Evolutionary conservation across 805 yeast genomes (phyloP).

Genomic region (Ogataea philodendri): DNA sequence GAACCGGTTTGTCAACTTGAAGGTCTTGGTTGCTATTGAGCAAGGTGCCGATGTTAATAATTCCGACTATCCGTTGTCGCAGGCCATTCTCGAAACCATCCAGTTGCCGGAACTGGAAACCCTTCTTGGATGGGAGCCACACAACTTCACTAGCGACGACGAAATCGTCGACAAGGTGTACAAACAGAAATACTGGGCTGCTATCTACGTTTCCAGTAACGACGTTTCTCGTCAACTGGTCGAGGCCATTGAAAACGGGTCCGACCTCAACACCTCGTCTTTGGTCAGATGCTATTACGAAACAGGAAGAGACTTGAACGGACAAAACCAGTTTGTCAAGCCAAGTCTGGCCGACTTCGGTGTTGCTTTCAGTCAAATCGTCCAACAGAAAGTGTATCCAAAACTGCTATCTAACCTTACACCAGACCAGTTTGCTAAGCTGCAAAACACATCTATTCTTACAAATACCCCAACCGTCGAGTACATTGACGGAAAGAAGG

Average conservation of each 20-base stretch:
- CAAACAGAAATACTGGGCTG: conserved; percentile 61
- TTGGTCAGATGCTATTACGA: conserved; percentile 43
- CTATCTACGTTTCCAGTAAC: conserved; percentile 50
- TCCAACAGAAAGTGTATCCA: conserved; percentile 25
- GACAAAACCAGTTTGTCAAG: conserved; percentile 44
- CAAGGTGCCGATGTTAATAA: conserved; percentile 27
- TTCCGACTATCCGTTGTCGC: conserved; percentile 31
- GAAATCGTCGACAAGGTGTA: conserved; percentile 46
- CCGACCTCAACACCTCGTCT: conserved; percentile 28
- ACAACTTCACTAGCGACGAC: conserved; percentile 30
- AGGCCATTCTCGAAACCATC: conserved; percentile 26
- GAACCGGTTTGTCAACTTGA: conserved; percentile 34
- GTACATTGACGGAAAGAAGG: conserved; percentile 49
- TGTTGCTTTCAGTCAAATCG: conserved; percentile 21
- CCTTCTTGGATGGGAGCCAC: conserved; percentile 39
- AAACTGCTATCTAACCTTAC: conserved; percentile 30
- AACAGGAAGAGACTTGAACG: conserved; percentile 60
- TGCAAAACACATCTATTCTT: conserved; percentile 23
- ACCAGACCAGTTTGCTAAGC: conserved; percentile 23
- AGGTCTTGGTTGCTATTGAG: conserved; percentile 40
- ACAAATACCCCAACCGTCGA: conserved; percentile 23
- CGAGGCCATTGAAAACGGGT: conserved; percentile 40
- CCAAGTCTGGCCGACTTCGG: conserved; percentile 44
- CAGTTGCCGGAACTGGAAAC: conserved; percentile 12
- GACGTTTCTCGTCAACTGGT: conserved; percentile 39